These are phyloP conservation scores for Pueraria montana DNA, from an alignment of 306 rosid species.

Conservation along the genomic window DNA sequence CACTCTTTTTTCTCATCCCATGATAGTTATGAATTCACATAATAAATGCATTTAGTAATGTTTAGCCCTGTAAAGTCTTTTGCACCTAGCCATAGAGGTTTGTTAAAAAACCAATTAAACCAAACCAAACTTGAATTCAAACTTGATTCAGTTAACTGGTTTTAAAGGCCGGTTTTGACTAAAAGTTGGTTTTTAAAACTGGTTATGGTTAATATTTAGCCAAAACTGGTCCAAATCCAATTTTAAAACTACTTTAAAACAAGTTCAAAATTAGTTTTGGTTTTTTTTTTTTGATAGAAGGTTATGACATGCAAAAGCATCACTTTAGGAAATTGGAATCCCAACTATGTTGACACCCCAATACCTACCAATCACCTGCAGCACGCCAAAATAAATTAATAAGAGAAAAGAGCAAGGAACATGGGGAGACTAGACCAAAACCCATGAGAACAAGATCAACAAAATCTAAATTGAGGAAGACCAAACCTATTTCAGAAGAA, in stretches of 20 bases:
- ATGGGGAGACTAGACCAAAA: too few relatives aligned
- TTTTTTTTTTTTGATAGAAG: too few relatives aligned
- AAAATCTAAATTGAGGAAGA: too few relatives aligned
- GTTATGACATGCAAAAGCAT: too few relatives aligned
- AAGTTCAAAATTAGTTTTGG: too few relatives aligned
- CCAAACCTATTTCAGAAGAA: too few relatives aligned
- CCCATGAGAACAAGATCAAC: too few relatives aligned
- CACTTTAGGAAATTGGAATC: too few relatives aligned
- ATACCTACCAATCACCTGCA: too few relatives aligned
- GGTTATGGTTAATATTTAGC: not conserved
- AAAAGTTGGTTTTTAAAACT: not conserved
- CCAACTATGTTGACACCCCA: too few relatives aligned
- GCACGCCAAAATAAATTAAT: too few relatives aligned
- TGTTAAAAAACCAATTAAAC: not conserved
- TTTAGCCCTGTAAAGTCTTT: not conserved
- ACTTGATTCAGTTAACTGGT: not conserved
- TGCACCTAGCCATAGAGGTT: not conserved
- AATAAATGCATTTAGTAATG: not conserved
- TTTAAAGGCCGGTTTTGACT: not conserved
- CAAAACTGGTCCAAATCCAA: not conserved
- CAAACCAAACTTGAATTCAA: not conserved
- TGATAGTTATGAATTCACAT: constrained; percentile 17
- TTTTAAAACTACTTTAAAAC: not conserved
- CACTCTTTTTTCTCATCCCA: not conserved
- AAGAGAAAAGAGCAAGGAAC: too few relatives aligned